Evolutionary conservation across 352 stramenopile species (phyloP), one percentile per base, ranked within the genome.

Genomic region (Pythium diclinum): DNA sequence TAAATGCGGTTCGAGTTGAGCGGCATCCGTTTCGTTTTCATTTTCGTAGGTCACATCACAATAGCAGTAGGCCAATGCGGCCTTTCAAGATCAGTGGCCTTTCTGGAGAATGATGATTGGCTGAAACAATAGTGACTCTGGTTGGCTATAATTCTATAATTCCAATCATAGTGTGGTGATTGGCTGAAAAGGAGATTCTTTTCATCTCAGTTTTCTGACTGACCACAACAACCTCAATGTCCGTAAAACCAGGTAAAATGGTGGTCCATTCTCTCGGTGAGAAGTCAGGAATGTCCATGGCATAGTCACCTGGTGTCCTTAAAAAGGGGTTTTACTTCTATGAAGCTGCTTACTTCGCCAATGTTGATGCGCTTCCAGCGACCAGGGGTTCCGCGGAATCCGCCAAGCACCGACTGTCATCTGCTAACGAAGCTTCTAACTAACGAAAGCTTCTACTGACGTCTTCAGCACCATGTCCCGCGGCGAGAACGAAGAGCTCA

Each of bases 401-500:
- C 25, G 23, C 48, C 46, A 65, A 59, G 59, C 59, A 59, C 34
- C 59, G 19, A n/a, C 11, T 25, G 21, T 28, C 46, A 63, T 63
- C 59, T 42, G 21, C 59, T 17, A 46, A 46, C 60, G n/a, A n/a
- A 49, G 21, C 21, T 14, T 40, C 25, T 28, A 28, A 28, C 4
- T 28, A 28, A 28, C 10, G 25, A 55, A 55, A 8, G 10, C 32
- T 11, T 16, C 38, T 1, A 58, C 3, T 28, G 25, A 28, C 19
- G 9, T 44, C n/a, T 40, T 23, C 25, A 23, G 10, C 19, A 56
- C 23, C 7, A 69, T 69, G 63, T 69, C 63, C 5, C 55, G 63
- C 16, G 63, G 63, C 38, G 63, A 69, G 55, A 53, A 69, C 44
- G 63, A 69, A 14, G 56, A 69, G 56, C 56, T 64, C 14, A 46